A percentile compares a stretch with the other conserved stretches of the same genome.
phyloP scores from a whole-genome alignment of 1,284 basidiomycete species.

The Pseudozyma thailandica region DNA sequence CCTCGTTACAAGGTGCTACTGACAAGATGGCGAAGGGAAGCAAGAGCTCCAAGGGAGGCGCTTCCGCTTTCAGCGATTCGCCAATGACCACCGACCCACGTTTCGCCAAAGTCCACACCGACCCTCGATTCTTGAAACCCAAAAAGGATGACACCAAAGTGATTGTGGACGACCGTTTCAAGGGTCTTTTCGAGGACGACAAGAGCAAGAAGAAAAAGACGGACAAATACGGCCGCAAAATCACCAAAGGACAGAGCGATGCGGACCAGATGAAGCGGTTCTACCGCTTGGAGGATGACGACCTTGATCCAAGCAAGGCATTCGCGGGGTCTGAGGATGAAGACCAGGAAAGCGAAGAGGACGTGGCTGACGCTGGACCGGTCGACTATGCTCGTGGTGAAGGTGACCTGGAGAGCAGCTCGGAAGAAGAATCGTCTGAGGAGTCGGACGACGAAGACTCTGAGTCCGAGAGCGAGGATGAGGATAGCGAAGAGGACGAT shows the following conservation, averaged over 20 bases:
- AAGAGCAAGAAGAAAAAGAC: slow-evolving; percentile 71
- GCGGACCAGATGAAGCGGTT: slow-evolving; percentile 56
- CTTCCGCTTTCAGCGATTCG: slow-evolving; percentile 23
- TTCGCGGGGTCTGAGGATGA: slow-evolving; percentile 33
- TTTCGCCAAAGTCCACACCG: slow-evolving; percentile 86
- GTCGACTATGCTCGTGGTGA: slow-evolving; percentile 89
- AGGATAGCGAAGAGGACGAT: slow-evolving; percentile 58
- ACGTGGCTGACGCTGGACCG: slow-evolving; percentile 7
- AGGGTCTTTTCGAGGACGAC: slow-evolving; percentile 68
- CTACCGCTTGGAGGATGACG: slow-evolving; percentile 61
- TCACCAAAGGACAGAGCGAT: slow-evolving; percentile 67
- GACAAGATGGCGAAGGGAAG: slow-evolving; percentile 31
- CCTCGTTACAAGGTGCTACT: neutral
- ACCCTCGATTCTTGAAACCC: slow-evolving; percentile 89
- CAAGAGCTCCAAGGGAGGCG: slow-evolving; percentile 10
- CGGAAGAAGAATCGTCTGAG: slow-evolving; percentile 53
- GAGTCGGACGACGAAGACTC: slow-evolving; percentile 40
- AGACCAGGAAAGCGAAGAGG: slow-evolving; percentile 32
- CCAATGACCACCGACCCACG: slow-evolving; percentile 68
- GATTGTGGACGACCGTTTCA: slow-evolving; percentile 93
- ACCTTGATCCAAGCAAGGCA: slow-evolving; percentile 70
- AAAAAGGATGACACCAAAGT: slow-evolving; percentile 84
- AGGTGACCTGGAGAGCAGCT: slow-evolving; percentile 57
- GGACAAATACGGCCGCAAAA: slow-evolving; percentile 88
- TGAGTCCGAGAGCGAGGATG: slow-evolving; percentile 76